Evolutionary conservation across 2,329 filamentous ascomycete species (phyloP).

Genomic region (Colletotrichum sojae): DNA sequence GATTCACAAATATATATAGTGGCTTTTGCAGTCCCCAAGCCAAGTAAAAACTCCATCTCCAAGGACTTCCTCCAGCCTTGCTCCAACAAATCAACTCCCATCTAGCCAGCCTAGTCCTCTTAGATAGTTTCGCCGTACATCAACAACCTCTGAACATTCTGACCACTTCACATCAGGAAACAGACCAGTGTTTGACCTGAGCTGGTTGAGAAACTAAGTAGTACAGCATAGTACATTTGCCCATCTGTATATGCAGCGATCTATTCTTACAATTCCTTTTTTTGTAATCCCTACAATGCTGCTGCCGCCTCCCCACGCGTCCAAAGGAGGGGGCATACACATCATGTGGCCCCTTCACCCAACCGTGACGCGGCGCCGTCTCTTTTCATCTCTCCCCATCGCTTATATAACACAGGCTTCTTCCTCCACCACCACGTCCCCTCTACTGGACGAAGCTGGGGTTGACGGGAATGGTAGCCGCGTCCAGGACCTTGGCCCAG

Average conservation of each 20-base stretch:
- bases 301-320: background rate
- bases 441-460: slow-evolving; percentile 27
- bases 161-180: too few relatives aligned
- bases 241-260: slow-evolving; percentile 37
- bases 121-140: too few relatives aligned
- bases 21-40: too few relatives aligned
- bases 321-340: background rate
- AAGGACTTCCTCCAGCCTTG: too few relatives aligned
- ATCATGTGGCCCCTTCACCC: background rate
- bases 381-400: background rate
- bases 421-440: background rate
- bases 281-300: slow-evolving; percentile 32
- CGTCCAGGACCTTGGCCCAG: slow-evolving; percentile 80
- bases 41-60: too few relatives aligned
- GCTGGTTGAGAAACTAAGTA: slow-evolving; percentile 12
- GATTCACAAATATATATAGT: too few relatives aligned
- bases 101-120: too few relatives aligned
- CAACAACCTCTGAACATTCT: too few relatives aligned
- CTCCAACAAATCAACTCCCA: too few relatives aligned
- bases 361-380: background rate
- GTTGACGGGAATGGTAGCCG: slow-evolving; percentile 31
- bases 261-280: slow-evolving; percentile 40
- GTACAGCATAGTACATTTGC: slow-evolving; percentile 40
- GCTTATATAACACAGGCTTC: background rate
- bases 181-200: background rate